Evolutionary conservation across 352 stramenopile species (phyloP), one percentile per base, ranked within the genome.

Genomic region (Pilasporangium apinafurcum): DNA sequence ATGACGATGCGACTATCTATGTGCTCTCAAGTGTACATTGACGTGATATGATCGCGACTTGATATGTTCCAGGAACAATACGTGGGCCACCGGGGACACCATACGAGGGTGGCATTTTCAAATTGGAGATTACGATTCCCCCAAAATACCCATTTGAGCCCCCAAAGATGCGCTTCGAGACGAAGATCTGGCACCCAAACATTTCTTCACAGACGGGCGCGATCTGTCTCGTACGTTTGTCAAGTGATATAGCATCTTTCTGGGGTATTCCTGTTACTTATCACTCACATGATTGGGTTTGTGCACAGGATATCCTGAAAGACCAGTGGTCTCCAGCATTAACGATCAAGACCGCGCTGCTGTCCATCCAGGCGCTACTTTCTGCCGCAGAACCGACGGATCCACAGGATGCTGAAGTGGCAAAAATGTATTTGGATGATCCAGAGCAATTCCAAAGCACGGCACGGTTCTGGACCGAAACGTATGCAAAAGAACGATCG

Each of bases 141-240:
- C 66, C 70, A 50, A 86, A 95, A 59, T 98, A 92, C 37, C 95
- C 95, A 1, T 98, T 98, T 58, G 95, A 98, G 65, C 95, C 95
- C 29, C 95, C 95, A 2, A 97, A 97, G 53, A 85, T 93, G 62
- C 76, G 77, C 51, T 97, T 97, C 56, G 61, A 89, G 24, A 97
- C 90, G 39, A 97, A 97, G 66, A 96, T 98, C 54, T 98, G 91
- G 90, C 95, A 99, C 66, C 95, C 95, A 1, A 99, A 99, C 59
- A 97, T 99, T 58, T 97, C 86, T 14, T 98, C 89, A 3, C 92
- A 98, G 73, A 98, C 95, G 7, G 95, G 95, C 22, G 92, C 92
- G 8, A 98, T 98, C 63, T 98, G 95, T 59, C 74, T 98, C 55
- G 88, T 83, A 59, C 40, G 44, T 29, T 10, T 3, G 1, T 41